Evolutionary conservation across 2,329 filamentous ascomycete species (phyloP).

Genomic region (Sporothrix euskadiensis): DNA sequence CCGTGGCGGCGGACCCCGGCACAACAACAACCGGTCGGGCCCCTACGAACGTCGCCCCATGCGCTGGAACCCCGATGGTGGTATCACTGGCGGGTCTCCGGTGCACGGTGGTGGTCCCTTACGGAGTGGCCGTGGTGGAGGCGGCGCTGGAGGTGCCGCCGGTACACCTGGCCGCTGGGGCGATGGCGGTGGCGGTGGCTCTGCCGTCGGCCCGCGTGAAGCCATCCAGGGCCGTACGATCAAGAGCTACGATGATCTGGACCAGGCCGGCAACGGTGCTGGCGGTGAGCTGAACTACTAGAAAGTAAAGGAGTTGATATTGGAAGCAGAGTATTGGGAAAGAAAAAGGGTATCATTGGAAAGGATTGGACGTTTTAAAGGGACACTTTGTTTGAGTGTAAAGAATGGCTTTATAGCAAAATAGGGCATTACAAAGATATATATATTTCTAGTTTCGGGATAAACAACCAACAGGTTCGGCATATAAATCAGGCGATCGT

Average conservation of each 20-base stretch:
- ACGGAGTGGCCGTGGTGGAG: slow-evolving; percentile 43
- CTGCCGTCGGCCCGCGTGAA: slow-evolving; percentile 80
- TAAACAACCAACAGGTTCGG: no score
- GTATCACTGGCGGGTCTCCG: slow-evolving; percentile 37
- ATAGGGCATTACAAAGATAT: background rate
- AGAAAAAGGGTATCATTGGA: background rate
- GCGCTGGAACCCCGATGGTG: slow-evolving; percentile 49
- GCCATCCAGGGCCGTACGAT: slow-evolving; percentile 89
- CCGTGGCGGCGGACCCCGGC: slow-evolving; percentile 57
- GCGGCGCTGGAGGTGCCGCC: slow-evolving; percentile 53
- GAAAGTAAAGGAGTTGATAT: slow-evolving; percentile 5
- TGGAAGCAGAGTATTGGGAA: background rate
- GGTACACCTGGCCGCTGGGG: slow-evolving; percentile 62
- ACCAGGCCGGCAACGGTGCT: slow-evolving; percentile 74
- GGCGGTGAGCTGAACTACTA: slow-evolving; percentile 90
- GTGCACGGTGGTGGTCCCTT: slow-evolving; percentile 45
- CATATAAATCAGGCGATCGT: background rate
- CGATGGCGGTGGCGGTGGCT: slow-evolving; percentile 70
- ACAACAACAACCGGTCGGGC: slow-evolving; percentile 64
- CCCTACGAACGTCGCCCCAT: slow-evolving; percentile 71
- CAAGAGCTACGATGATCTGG: slow-evolving; percentile 96
- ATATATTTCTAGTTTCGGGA: background rate
- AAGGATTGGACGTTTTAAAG: background rate
- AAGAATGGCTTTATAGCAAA: background rate
- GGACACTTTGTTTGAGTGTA: background rate